Conservation (phyloP, 2,329 filamentous ascomycete species). For the Ascochyta fabae region DNA sequence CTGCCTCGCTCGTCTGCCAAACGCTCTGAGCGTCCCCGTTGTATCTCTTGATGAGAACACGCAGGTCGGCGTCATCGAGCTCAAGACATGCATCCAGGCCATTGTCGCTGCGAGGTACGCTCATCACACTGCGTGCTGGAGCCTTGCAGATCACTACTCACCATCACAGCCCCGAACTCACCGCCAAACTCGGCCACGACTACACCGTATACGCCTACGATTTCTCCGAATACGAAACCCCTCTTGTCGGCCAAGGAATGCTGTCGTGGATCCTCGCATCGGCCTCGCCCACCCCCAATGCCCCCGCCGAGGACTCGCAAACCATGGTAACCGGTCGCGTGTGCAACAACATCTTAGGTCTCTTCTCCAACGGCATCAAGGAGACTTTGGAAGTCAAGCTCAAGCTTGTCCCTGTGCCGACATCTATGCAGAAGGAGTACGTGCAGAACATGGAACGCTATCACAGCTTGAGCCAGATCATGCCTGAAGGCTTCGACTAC, state of each 20-base stretch:
- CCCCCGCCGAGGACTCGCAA: conserved; percentile 66
- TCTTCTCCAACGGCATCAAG: conserved; percentile 81
- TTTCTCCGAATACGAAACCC: conserved; percentile 92
- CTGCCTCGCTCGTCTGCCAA: conserved; percentile 85
- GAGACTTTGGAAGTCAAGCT: conserved; percentile 95
- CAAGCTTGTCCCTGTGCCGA: conserved; percentile 79
- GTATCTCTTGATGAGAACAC: conserved; percentile 79
- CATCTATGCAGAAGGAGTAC: conserved; percentile 66
- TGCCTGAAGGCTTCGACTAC: conserved; percentile 69
- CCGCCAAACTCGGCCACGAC: conserved; percentile 75
- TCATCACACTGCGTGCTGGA: conserved; percentile 16
- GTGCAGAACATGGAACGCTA: conserved; percentile 67
- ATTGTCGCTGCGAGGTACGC: conserved; percentile 69
- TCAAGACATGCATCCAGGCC: conserved; percentile 85
- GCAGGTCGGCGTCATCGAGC: conserved; percentile 85
- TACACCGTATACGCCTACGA: conserved; percentile 98
- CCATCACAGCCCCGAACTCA: conserved; percentile 79
- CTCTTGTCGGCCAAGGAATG: conserved; percentile 94
- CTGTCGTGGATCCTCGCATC: conserved; percentile 79
- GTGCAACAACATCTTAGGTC: conserved; percentile 80
- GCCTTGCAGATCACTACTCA: conserved; percentile 20
- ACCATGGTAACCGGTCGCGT: conserved; percentile 87
- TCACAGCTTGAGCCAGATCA: conserved; percentile 63
- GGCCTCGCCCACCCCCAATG: conserved; percentile 62
- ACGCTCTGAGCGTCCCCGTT: conserved; percentile 79